These are phyloP conservation scores for Talaromyces rugulosus DNA, from an alignment of 2,329 filamentous ascomycete species.

Conservation along the genomic window DNA sequence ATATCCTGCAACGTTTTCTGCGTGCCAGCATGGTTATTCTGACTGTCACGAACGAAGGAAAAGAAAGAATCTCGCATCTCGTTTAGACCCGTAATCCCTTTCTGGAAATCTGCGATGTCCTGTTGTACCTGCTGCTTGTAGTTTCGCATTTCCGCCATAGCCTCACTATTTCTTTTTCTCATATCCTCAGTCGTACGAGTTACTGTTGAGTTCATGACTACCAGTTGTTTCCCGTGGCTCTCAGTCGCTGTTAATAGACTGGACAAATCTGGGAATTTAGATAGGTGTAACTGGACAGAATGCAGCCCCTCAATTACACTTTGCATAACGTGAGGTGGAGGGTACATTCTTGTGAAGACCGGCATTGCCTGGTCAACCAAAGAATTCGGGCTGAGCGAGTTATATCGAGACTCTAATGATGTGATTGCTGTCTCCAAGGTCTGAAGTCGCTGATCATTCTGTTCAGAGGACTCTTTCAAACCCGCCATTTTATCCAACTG, in stretches of 20 bases:
- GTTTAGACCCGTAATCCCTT: neutral
- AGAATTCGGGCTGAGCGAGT: slow-evolving; percentile 42
- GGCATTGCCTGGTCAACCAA: slow-evolving; percentile 31
- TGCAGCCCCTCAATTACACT: slow-evolving; percentile 19
- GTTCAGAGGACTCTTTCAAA: neutral
- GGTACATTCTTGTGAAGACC: slow-evolving; percentile 33
- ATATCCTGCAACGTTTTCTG: slow-evolving; percentile 11
- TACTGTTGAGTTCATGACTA: neutral
- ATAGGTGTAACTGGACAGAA: slow-evolving; percentile 15
- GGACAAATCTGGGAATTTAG: slow-evolving; percentile 8
- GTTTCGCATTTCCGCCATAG: neutral
- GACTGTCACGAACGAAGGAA: slow-evolving; percentile 6
- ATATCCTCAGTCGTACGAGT: neutral
- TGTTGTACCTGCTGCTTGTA: neutral
- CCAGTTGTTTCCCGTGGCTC: neutral
- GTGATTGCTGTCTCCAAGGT: slow-evolving; percentile 23
- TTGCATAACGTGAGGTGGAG: slow-evolving; percentile 22
- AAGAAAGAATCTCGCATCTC: neutral
- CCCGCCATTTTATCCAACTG: neutral
- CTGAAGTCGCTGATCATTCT: slow-evolving; percentile 7
- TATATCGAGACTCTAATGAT: slow-evolving; percentile 47
- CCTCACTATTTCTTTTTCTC: neutral
- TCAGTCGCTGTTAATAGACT: slow-evolving; percentile 6
- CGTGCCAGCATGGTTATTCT: slow-evolving; percentile 2
- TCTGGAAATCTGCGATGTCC: neutral